phyloP scores from a whole-genome alignment of 2,329 filamentous ascomycete genomes.

The Zasmidium cellare region DNA sequence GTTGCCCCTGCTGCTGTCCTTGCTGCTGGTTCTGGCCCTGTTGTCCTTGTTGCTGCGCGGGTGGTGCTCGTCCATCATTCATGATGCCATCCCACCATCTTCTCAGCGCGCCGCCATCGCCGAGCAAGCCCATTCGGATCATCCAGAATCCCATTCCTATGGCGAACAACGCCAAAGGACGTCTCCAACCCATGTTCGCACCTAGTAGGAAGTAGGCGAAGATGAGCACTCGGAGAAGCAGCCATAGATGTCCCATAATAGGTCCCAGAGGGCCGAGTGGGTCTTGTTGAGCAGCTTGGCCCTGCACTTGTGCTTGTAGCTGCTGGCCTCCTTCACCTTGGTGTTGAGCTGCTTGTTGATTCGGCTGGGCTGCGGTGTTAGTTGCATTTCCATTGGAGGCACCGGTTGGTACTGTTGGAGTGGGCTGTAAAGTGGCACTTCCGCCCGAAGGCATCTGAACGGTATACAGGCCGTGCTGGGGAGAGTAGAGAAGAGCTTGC shows the following conservation, averaged over 20 bases:
- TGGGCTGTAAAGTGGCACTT: slow-evolving; percentile 11
- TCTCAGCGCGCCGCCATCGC: slow-evolving; percentile 39
- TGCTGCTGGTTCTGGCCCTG: slow-evolving; percentile 9
- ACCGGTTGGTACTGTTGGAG: slow-evolving; percentile 8
- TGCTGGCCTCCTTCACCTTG: slow-evolving; percentile 22
- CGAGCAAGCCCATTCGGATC: slow-evolving; percentile 43
- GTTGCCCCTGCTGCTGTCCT: slow-evolving; percentile 10
- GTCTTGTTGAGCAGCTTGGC: slow-evolving; percentile 14
- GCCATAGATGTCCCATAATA: slow-evolving; percentile 52
- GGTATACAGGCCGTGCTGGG: slow-evolving; percentile 34
- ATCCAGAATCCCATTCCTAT: slow-evolving; percentile 44
- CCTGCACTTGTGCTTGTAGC: slow-evolving; percentile 16
- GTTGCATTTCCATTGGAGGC: background rate
- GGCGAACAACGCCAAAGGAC: slow-evolving; percentile 42
- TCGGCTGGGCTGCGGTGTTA: slow-evolving; percentile 1
- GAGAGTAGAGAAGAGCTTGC: slow-evolving; percentile 46
- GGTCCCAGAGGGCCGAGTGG: slow-evolving; percentile 30
- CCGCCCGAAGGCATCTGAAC: slow-evolving; percentile 4
- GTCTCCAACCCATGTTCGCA: slow-evolving; percentile 44
- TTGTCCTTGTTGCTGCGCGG: slow-evolving; percentile 3
- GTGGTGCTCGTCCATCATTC: slow-evolving; percentile 23
- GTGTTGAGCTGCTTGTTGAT: slow-evolving; percentile 4
- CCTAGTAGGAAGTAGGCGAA: slow-evolving; percentile 60
- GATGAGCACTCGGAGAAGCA: slow-evolving; percentile 58
- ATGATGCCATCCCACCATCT: slow-evolving; percentile 48